Evolutionary conservation across 176 grass and related monocot genomes (phyloP), one percentile per base, ranked within the genome.

Genomic region (Oryza coarctata): DNA sequence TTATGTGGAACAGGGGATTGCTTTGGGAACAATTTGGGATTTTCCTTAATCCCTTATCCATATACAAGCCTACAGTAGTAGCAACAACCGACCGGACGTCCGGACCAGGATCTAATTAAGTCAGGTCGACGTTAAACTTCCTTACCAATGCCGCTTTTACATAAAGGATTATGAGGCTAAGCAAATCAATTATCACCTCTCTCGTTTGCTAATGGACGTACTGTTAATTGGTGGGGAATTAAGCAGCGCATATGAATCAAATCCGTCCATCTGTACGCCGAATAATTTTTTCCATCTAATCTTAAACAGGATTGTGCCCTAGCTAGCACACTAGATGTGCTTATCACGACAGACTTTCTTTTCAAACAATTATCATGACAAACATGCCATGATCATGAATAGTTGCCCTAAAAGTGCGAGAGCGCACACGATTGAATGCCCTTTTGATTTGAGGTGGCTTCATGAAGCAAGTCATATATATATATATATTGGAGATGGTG

Each of bases 221-320:
- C 79, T 25, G 63, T 81, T 80, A 29, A 62, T 75, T 69, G 47
- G 12, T 33, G 63, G 28, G 22, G 75, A 69, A 39, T 39, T 39
- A 39, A 76, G 36, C 18, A 45, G 28, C 25, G 78, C 62, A 81
- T 64, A 30, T 6, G 32, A 28, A 39, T 72, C 77, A 75, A 66
- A 75, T 81, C 63, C 57, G 34, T 68, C 27, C 45, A 45, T 14
- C 78, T 66, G 61, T 27, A 36, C 14, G 20, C 35, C 3, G 14
- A 86, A 68, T 81, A 14, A 80, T 68, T 80, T 12, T 58, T 75
- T 81, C 71, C 27, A 68, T 81, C 71, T 66, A 34, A 60, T 86
- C 78, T 2, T 15, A 62, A 75, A 68, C 44, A 61, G 11, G 34
- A 23, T n/a, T 72, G 26, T 71, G 39, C 34, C 26, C 34, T 47